These are phyloP conservation scores for Theobroma grandiflorum DNA, from an alignment of 441 rosid genomes.

Conservation along the genomic window DNA sequence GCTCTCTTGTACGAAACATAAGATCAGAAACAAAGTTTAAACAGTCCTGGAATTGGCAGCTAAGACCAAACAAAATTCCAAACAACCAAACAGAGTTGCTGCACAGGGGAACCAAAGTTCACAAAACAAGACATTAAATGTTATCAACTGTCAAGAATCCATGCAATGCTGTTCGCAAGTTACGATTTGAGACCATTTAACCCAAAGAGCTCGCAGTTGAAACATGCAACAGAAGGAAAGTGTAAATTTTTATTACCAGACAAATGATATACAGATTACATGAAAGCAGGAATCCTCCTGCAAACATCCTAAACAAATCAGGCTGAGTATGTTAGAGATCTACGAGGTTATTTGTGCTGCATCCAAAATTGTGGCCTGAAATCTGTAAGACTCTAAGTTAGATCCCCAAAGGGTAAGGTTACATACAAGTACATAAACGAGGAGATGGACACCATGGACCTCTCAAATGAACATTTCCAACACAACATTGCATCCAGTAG, in stretches of 20 bases:
- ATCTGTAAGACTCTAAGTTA: constrained; percentile 19
- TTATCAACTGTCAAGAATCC: not conserved
- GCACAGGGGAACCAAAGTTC: not conserved
- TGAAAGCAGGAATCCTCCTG: constrained; percentile 14
- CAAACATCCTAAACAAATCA: constrained; percentile 21
- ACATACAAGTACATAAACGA: constrained; percentile 33
- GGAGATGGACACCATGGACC: constrained; percentile 38
- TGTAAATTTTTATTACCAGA: constrained; percentile 19
- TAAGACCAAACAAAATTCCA: not conserved
- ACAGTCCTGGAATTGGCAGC: not conserved
- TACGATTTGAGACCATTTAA: not conserved
- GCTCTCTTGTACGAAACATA: too few species aligned
- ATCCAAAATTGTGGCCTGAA: constrained; percentile 53
- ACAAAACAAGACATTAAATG: not conserved
- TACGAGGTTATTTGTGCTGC: constrained; percentile 42
- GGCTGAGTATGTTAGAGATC: constrained; percentile 36
- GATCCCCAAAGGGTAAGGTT: constrained; percentile 31
- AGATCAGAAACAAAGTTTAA: not conserved
- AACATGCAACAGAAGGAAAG: not conserved
- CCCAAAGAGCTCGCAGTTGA: not conserved
- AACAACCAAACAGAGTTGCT: not conserved
- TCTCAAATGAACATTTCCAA: constrained; percentile 19
- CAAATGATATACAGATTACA: constrained; percentile 38
- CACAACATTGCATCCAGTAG: constrained; percentile 37
- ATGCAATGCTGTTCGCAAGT: not conserved